These are phyloP conservation scores for Fusarium albidum DNA, from an alignment of 2,329 filamentous ascomycete genomes.

Conservation along the genomic window DNA sequence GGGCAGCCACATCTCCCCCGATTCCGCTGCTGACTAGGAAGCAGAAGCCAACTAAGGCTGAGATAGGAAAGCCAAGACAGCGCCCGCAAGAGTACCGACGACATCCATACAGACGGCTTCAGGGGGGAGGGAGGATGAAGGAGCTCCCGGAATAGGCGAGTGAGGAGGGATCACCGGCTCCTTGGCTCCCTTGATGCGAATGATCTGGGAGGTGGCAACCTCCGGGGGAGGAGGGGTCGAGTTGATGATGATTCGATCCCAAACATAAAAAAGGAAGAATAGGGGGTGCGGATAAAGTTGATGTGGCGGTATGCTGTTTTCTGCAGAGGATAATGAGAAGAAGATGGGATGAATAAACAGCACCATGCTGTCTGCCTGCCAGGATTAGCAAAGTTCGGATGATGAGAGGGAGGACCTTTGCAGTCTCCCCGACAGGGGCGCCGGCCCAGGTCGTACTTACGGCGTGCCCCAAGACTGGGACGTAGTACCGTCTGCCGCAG, in stretches of 20 bases:
- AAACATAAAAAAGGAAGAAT: conserved; percentile 20
- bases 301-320: conserved; percentile 15
- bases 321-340: conserved; percentile 22
- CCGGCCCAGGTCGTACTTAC: conserved; percentile 16
- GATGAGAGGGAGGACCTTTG: conserved; percentile 36
- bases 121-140: conserved; percentile 9
- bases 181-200: background rate
- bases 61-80: conserved; percentile 15
- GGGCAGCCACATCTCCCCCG: conserved; percentile 4
- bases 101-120: conserved; percentile 2
- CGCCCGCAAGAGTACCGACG: conserved; percentile 11
- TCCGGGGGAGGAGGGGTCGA: conserved; percentile 15
- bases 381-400: conserved; percentile 27
- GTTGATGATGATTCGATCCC: conserved; percentile 9
- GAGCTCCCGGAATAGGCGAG: conserved; percentile 5
- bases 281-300: conserved; percentile 17
- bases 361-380: conserved; percentile 29
- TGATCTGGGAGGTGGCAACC: conserved; percentile 23
- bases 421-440: conserved; percentile 25
- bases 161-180: background rate
- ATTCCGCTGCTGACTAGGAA: conserved; percentile 1
- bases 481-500: conserved; percentile 16
- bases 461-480: conserved; percentile 12
- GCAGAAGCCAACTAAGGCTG: background rate
- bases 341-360: conserved; percentile 30